Percentiles rank a stretch among this genome's conserved stretches.
Conservation (phyloP, 1,139 yeast species). For the Suhomyces anneliseae region DNA sequence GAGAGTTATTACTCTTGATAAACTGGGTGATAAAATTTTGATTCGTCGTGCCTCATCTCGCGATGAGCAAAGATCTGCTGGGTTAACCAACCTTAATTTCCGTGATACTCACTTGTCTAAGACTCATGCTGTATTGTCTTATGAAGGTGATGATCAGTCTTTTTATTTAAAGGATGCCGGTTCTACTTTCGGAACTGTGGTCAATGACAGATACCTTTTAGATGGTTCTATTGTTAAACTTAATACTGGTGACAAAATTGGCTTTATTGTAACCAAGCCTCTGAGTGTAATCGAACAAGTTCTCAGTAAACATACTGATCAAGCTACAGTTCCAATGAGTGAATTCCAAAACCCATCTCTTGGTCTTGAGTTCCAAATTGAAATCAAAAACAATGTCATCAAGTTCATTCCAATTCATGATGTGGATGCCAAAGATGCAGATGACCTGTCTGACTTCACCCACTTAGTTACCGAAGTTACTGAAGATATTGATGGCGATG, state of each 20-base stretch:
- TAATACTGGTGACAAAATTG: slow-evolving; percentile 26
- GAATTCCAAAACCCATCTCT: slow-evolving; percentile 27
- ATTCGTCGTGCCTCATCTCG: slow-evolving; percentile 32
- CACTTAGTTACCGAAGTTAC: slow-evolving; percentile 5
- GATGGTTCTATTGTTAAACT: slow-evolving; percentile 23
- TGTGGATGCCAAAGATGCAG: neutral
- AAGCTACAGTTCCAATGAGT: slow-evolving; percentile 19
- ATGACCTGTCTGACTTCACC: slow-evolving; percentile 5
- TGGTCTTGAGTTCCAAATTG: slow-evolving; percentile 25
- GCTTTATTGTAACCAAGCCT: slow-evolving; percentile 35
- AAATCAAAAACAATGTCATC: slow-evolving; percentile 10
- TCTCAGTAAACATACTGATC: slow-evolving; percentile 12
- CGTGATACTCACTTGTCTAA: slow-evolving; percentile 37
- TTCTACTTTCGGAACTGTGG: slow-evolving; percentile 45
- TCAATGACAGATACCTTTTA: slow-evolving; percentile 27
- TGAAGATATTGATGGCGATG: slow-evolving; percentile 1
- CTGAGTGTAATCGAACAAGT: slow-evolving; percentile 23
- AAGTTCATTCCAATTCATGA: slow-evolving; percentile 12
- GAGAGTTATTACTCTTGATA: slow-evolving; percentile 18
- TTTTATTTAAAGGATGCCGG: slow-evolving; percentile 30
- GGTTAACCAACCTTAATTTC: slow-evolving; percentile 29
- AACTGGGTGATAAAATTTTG: slow-evolving; percentile 16
- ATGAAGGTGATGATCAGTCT: slow-evolving; percentile 13
- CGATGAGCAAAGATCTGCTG: slow-evolving; percentile 26
- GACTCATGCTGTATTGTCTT: slow-evolving; percentile 26